Conservation (phyloP, 352 stramenopile species). For the Phytophthora colocasiae region DNA sequence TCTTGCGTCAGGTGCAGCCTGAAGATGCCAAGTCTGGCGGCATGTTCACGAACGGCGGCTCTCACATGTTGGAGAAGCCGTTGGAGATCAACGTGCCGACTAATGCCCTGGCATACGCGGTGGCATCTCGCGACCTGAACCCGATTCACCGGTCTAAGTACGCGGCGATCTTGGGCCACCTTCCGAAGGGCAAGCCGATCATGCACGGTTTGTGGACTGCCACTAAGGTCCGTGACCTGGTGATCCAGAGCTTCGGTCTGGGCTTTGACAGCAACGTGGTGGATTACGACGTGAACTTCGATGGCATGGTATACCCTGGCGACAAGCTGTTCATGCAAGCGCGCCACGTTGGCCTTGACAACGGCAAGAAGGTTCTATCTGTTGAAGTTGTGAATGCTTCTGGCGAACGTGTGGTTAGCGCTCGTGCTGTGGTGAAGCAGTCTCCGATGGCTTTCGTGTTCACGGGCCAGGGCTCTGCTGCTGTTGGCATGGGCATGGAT, state of each 20-base stretch:
- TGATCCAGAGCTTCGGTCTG: conserved; percentile 58
- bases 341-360: conserved; percentile 68
- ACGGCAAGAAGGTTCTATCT: conserved; percentile 71
- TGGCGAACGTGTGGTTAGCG: conserved; percentile 81
- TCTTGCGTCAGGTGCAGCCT: conserved; percentile 48
- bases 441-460: conserved; percentile 84
- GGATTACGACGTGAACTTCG: conserved; percentile 82
- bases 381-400: conserved; percentile 80
- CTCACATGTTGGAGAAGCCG: conserved; percentile 73
- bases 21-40: conserved; percentile 28
- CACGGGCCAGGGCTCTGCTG: conserved; percentile 85
- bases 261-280: conserved; percentile 73
- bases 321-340: conserved; percentile 85
- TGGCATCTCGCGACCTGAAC: conserved; percentile 87
- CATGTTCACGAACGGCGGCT: conserved; percentile 64
- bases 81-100: conserved; percentile 70
- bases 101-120: conserved; percentile 72
- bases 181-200: conserved; percentile 80
- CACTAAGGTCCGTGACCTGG: conserved; percentile 80
- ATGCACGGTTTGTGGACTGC: conserved; percentile 92
- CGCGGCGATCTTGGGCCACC: conserved; percentile 71
- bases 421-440: conserved; percentile 74
- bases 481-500: conserved; percentile 91
- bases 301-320: conserved; percentile 89
- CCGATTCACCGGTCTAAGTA: conserved; percentile 87